These are phyloP conservation scores for Apiosordaria backusii DNA, from an alignment of 495 filamentous ascomycete genomes.

Conservation along the genomic window DNA sequence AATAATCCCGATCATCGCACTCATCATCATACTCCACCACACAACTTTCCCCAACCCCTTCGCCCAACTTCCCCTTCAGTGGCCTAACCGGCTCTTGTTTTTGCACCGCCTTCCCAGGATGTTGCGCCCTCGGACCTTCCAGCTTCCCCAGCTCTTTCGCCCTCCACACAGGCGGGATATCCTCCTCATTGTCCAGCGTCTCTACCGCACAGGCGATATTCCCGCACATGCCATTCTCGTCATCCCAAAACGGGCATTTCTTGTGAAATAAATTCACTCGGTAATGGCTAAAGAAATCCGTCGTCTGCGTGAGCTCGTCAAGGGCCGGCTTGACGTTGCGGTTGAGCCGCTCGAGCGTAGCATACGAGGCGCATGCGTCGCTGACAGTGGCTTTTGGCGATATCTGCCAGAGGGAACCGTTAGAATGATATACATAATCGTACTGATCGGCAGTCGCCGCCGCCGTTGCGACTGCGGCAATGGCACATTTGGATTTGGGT, in stretches of 20 bases:
- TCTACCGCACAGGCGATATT: conserved; percentile 98
- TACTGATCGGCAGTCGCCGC: conserved; percentile 22
- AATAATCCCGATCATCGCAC: conserved; percentile 96
- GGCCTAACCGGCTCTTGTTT: conserved; percentile 66
- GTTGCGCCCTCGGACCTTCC: conserved; percentile 83
- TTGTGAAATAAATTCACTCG: conserved; percentile 94
- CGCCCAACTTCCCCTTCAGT: conserved; percentile 77
- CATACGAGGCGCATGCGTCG: conserved; percentile 91
- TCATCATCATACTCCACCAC: conserved; percentile 97
- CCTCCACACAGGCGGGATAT: conserved; percentile 88
- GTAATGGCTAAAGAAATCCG: conserved; percentile 98
- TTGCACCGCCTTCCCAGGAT: conserved; percentile 73
- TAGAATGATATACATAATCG: conserved; percentile 29
- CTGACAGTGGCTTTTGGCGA: conserved; percentile 60
- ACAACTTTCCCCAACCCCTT: conserved; percentile 87
- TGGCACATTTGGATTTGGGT: conserved; percentile 20
- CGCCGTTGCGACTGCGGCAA: conserved; percentile 22
- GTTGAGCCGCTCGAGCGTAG: conserved; percentile 81
- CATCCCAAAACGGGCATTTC: conserved; percentile 92
- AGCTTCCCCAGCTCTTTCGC: conserved; percentile 89
- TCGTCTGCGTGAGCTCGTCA: conserved; percentile 73
- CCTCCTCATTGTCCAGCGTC: conserved; percentile 90
- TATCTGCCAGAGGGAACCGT: conserved; percentile 45
- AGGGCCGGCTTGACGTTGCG: conserved; percentile 73
- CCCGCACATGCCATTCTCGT: conserved; percentile 90